Conservation (phyloP, 768 basidiomycete species). For the Wakefieldia striispora region DNA sequence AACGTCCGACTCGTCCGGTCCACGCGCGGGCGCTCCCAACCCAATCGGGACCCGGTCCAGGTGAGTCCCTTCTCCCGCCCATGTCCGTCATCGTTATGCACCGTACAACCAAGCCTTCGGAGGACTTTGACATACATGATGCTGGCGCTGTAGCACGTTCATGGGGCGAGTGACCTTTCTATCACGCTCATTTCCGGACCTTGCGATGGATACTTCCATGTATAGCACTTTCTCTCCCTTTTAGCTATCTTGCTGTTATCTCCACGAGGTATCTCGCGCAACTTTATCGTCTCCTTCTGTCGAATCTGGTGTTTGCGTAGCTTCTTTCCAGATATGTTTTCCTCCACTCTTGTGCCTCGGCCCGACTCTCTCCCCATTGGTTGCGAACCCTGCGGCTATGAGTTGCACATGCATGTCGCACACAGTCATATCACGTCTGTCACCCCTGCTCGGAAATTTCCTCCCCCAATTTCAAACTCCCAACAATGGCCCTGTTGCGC, state of each 20-base stretch:
- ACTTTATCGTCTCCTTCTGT: conserved; percentile 18
- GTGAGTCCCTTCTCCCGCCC: conserved; percentile 15
- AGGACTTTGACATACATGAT: conserved; percentile 29
- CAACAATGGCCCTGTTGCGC: neutral
- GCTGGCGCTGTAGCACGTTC: conserved; percentile 35
- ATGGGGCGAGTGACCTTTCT: conserved; percentile 31
- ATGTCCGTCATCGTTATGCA: conserved; percentile 5
- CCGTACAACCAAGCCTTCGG: conserved; percentile 1
- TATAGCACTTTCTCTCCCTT: conserved; percentile 20
- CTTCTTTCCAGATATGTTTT: conserved; percentile 28
- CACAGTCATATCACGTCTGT: conserved; percentile 8
- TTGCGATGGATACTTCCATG: conserved; percentile 16
- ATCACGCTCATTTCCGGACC: conserved; percentile 34
- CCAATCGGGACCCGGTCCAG: conserved; percentile 13
- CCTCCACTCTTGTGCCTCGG: conserved; percentile 24
- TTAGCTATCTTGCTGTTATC: conserved; percentile 30
- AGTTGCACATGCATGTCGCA: conserved; percentile 12
- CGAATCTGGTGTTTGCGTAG: conserved; percentile 30
- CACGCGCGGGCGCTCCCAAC: conserved; percentile 25
- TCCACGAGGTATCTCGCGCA: conserved; percentile 30
- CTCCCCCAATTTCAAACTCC: conserved; percentile 24
- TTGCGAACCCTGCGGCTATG: conserved; percentile 11
- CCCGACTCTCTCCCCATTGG: conserved; percentile 5
- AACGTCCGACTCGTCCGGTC: conserved; percentile 27
- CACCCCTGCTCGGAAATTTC: conserved; percentile 14